Evolutionary conservation across 75 land plant genomes (phyloP), one percentile per base, ranked within the genome.

Genomic region (Picea sitchensis): DNA sequence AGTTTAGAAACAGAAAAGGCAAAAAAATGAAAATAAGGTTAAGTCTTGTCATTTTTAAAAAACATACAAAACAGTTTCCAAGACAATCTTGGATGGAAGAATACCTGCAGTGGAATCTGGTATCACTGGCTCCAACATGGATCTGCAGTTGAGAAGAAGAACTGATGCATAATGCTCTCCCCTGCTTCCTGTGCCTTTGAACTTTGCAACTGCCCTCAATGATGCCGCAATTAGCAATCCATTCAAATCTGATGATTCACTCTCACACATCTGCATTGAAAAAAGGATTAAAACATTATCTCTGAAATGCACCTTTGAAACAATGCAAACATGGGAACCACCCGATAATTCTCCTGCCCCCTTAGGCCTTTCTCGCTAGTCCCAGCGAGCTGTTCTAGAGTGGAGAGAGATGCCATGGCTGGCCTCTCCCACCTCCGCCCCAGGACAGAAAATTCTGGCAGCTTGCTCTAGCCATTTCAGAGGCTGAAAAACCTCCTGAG

Each of bases 141-240:
- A 58, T 20, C 83, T 71, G 44, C 83, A 82, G 44, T 82, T 67
- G 21, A 82, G n/a, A 64, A 82, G 82, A 20, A 79, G 34, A 58
- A 61, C 69, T 57, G 61, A n/a, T 38, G 75, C 83, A 59, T 82
- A 82, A 23, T 82, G 83, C 61, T 82, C 83, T 58, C 83, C 83
- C 44, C 61, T 59, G 26, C 41, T 60, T 34, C 81, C 83, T 18
- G 72, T 80, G 57, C 72, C 58, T 61, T 82, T 82, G 34, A 32
- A 65, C 20, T 61, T 72, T 60, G 83, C 83, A 30, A 82, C 74
- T 15, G 83, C 83, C 81, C 79, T 82, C 54, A 82, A 73, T 34
- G 61, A 61, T 30, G 83, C 83, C 30, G 83, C 83, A 65, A 32
- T 61, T 14, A 65, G 58, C 73, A 59, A 80, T 23, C 83, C 83